Evolutionary conservation across 2,329 filamentous ascomycete genomes (phyloP), one percentile per base, ranked within the genome.

Genomic region (Falciphora oryzae): DNA sequence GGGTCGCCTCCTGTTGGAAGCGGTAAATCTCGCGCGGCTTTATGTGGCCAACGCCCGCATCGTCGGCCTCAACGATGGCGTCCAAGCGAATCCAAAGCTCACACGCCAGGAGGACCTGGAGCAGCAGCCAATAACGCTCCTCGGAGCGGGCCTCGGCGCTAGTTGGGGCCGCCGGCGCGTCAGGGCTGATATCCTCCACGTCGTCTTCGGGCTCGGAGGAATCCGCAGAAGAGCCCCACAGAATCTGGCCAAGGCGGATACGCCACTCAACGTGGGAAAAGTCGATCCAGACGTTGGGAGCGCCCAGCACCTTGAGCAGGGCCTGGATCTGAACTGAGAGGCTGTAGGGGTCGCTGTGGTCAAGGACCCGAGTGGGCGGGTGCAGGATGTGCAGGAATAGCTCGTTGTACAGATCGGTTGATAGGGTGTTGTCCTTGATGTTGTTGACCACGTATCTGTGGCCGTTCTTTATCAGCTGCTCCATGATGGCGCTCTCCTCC

Each of bases 221-320:
- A 11, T 53, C 44, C 8, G 44, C 22, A 53, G 44, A 53, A 83
- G n/a, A 50, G 31, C 56, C 87, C 89, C 89, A 92, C 2, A 92
- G 75, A 57, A 92, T 81, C 74, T 91, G 89, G 8, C 89, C 89
- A 1, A 92, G 78, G 16, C 88, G 81, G 65, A 92, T 89, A 53
- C 89, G 83, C 89, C 89, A 92, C 72, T 92, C 89, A 8, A 92
- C 86, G 38, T 87, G 81, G 27, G 88, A 89, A 68, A 92, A 89
- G 74, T 92, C 89, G 63, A 89, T 83, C 89, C 89, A 92, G 59
- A 90, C 83, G 65, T 89, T 88, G 64, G 86, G 81, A 10, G 85
- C 77, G 0, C 83, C 84, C 59, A 92, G 80, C 13, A 89, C 83
- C 71, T 86, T 86, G 59, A 92, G 81, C 25, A 92, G 76, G 4